phyloP scores from a whole-genome alignment of 371 early-diverging fungal species.

The Zopfochytrium polystomum region DNA sequence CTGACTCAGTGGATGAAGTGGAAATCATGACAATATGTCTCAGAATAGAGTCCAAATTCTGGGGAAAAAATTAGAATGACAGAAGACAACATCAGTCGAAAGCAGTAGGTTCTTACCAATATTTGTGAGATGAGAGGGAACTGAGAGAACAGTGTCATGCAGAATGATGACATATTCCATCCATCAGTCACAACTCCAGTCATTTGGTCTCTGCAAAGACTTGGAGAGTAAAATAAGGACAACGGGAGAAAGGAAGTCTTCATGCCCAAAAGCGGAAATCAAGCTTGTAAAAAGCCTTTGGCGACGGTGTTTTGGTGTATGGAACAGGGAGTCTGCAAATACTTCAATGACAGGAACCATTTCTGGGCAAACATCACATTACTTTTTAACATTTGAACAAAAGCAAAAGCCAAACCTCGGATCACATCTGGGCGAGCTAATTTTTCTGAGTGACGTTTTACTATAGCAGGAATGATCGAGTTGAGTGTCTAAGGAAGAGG shows the following conservation, averaged over 20 bases:
- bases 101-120: no score
- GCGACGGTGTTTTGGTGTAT: slow-evolving; percentile 91
- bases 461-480: slow-evolving; percentile 82
- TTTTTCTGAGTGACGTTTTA: slow-evolving; percentile 28
- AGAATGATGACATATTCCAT: no score
- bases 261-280: slow-evolving; percentile 75
- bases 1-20: no score
- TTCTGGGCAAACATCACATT: slow-evolving; percentile 1
- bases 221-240: slow-evolving; percentile 69
- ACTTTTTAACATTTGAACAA: neutral
- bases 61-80: no score
- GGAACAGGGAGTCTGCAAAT: slow-evolving; percentile 87
- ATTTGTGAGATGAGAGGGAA: no score
- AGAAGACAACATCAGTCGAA: no score
- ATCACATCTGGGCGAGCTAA: neutral
- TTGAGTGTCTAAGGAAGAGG: slow-evolving; percentile 57
- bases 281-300: slow-evolving; percentile 79
- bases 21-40: no score
- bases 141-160: no score
- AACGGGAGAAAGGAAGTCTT: slow-evolving; percentile 70
- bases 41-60: no score
- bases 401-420: neutral
- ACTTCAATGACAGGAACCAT: slow-evolving; percentile 68
- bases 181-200: no score
- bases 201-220: slow-evolving; percentile 16